Evolutionary conservation across 2,329 filamentous ascomycete species (phyloP), one percentile per base, ranked within the genome.

Genomic region (Aureobasidium sp.): DNA sequence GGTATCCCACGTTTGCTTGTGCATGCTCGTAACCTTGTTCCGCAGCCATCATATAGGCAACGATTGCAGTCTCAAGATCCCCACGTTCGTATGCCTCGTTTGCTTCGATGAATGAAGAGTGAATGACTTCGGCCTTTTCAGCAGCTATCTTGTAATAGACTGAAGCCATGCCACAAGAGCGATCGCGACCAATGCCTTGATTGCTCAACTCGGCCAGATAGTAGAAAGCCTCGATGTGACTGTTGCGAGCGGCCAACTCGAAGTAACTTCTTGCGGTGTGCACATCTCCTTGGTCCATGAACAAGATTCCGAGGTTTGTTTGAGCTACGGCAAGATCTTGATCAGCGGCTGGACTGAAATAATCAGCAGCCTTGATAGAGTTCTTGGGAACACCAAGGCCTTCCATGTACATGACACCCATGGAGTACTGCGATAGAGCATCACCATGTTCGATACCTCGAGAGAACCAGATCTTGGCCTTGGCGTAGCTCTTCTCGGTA

Each of bases 1-100:
- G 76, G 65, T 84, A 93, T 5, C 89, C 90, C 2, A 95, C 87
- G 57, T 96, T 96, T 48, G 89, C 88, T 69, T 96, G 90, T 0
- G 86, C 89, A 58, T 80, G 81, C 66, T 96, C 90, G 60, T 93
- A 95, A 12, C 90, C 90, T 69, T 95, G 90, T 66, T 96, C 90
- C 1, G 90, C 90, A 1, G 88, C 89, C 77, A 93, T 85, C 65
- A 95, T 80, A 59, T 90, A 90, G 50, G 84, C 79, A 16, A 95
- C 77, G 44, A 95, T 78, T 2, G 90, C 90, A 22, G 85, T 78
- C 61, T 95, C 88, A 25, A 82, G 76, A 63, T 95, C 86, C 4
- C 89, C 88, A 16, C 79, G 76, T 53, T 88, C 84, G 63, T 88
- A 94, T 0, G 89, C 90, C 40, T 82, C 77, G 61, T 95, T 95